phyloP scores from a whole-genome alignment of 768 basidiomycete genomes.

The Suillus sp. region DNA sequence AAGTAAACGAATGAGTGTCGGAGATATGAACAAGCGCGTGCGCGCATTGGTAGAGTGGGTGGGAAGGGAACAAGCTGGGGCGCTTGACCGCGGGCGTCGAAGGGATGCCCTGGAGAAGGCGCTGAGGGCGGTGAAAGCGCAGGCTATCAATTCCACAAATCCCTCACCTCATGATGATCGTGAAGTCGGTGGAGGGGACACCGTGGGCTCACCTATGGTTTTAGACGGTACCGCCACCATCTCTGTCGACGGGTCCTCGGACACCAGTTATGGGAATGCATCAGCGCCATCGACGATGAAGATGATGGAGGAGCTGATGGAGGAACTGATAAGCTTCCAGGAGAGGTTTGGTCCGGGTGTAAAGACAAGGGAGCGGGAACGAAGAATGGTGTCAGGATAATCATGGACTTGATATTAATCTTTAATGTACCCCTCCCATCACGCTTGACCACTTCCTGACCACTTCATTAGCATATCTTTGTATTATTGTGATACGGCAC shows the following conservation, averaged over 20 bases:
- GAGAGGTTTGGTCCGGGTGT: slow-evolving; percentile 75
- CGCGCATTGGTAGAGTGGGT: slow-evolving; percentile 91
- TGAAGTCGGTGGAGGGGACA: slow-evolving; percentile 18
- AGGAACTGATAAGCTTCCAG: slow-evolving; percentile 86
- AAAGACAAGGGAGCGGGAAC: slow-evolving; percentile 54
- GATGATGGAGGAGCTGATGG: slow-evolving; percentile 90
- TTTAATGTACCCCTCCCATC: slow-evolving; percentile 15
- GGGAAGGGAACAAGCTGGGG: slow-evolving; percentile 81
- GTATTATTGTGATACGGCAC: slow-evolving; percentile 12
- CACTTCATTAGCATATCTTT: slow-evolving; percentile 8
- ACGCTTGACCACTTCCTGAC: slow-evolving; percentile 6
- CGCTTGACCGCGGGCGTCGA: slow-evolving; percentile 68
- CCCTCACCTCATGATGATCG: slow-evolving; percentile 20
- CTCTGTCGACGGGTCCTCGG: slow-evolving; percentile 19
- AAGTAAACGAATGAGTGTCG: slow-evolving; percentile 91
- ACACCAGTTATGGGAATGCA: slow-evolving; percentile 10
- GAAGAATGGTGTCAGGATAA: slow-evolving; percentile 42
- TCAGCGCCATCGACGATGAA: slow-evolving; percentile 56
- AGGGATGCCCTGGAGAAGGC: slow-evolving; percentile 66
- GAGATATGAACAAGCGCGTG: slow-evolving; percentile 96
- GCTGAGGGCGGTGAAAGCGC: slow-evolving; percentile 32
- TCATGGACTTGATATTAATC: slow-evolving; percentile 17
- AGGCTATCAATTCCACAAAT: slow-evolving; percentile 12
- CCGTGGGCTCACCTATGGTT: slow-evolving; percentile 35
- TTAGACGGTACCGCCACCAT: slow-evolving; percentile 29